Percentiles rank a stretch among this genome's conserved stretches.
phyloP scores from a whole-genome alignment of 768 basidiomycete species.

The Leccinum incarnatum region DNA sequence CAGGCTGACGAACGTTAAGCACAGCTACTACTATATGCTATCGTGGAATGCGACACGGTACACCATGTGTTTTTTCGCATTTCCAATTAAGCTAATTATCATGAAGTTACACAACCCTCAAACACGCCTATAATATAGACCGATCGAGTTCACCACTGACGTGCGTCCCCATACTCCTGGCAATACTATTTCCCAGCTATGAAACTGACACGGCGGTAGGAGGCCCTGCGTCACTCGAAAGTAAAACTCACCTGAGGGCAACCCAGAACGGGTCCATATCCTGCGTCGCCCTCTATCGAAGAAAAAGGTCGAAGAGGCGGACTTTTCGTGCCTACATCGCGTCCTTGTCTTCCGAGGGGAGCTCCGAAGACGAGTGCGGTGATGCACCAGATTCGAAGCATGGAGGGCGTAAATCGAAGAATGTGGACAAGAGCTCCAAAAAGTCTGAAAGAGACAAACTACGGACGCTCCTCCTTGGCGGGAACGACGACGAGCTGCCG shows the following conservation, averaged over 20 bases:
- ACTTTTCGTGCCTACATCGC: slow-evolving; percentile 81
- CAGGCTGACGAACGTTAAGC: slow-evolving; percentile 8
- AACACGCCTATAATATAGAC: slow-evolving; percentile 44
- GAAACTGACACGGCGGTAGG: slow-evolving; percentile 44
- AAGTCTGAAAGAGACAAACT: slow-evolving; percentile 63
- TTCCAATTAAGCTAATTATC: neutral
- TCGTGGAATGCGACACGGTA: slow-evolving; percentile 82
- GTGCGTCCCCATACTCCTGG: slow-evolving; percentile 45
- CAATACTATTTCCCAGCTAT: neutral
- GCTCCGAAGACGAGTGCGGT: slow-evolving; percentile 33
- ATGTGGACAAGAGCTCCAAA: slow-evolving; percentile 25
- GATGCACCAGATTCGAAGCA: neutral
- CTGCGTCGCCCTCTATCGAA: slow-evolving; percentile 76
- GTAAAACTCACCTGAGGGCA: slow-evolving; percentile 97
- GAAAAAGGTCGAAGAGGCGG: slow-evolving; percentile 87
- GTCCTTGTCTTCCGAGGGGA: slow-evolving; percentile 60
- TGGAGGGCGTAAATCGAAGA: slow-evolving; percentile 8
- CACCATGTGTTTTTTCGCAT: slow-evolving; percentile 26
- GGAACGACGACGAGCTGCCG: slow-evolving; percentile 63
- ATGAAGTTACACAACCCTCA: slow-evolving; percentile 67
- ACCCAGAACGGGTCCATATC: slow-evolving; percentile 77
- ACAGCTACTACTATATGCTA: slow-evolving; percentile 96
- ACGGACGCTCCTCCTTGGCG: slow-evolving; percentile 71
- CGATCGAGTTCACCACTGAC: slow-evolving; percentile 89
- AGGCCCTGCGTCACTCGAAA: slow-evolving; percentile 97